Evolutionary conservation across 192 early-diverging fungal species (phyloP).

Genomic region (Powellomyces hirtus): DNA sequence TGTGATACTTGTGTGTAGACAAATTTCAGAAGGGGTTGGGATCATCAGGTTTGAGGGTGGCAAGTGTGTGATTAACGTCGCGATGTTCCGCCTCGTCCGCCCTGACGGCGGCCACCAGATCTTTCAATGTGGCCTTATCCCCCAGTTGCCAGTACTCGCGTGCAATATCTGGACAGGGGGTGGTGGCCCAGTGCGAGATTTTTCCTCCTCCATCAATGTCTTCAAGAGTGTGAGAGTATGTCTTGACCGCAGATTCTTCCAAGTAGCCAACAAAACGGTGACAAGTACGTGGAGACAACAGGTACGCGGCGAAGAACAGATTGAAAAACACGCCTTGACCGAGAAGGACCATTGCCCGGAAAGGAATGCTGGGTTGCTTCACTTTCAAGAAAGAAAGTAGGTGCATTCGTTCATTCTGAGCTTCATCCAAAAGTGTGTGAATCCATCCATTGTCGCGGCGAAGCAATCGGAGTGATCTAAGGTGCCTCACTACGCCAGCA

Average conservation of each 20-base stretch:
- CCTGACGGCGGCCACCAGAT: slow-evolving; percentile 83
- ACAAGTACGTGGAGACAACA: slow-evolving; percentile 72
- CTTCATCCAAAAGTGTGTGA: slow-evolving; percentile 83
- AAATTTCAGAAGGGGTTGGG: slow-evolving; percentile 38
- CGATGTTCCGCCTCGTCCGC: slow-evolving; percentile 85
- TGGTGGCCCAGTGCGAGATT: slow-evolving; percentile 62
- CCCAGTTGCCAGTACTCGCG: slow-evolving; percentile 71
- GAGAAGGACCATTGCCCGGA: slow-evolving; percentile 59
- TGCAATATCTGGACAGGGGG: slow-evolving; percentile 79
- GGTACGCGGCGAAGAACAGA: slow-evolving; percentile 75
- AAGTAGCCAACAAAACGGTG: slow-evolving; percentile 87
- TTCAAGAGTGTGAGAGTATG: slow-evolving; percentile 83
- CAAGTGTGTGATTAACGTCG: slow-evolving; percentile 87
- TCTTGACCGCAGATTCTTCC: slow-evolving; percentile 90
- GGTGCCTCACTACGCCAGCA: slow-evolving; percentile 75
- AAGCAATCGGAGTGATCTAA: slow-evolving; percentile 72
- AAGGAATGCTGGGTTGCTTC: slow-evolving; percentile 20
- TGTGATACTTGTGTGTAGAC: too few species aligned
- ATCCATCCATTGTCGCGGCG: slow-evolving; percentile 90
- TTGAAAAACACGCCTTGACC: slow-evolving; percentile 92
- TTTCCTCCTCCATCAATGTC: slow-evolving; percentile 67
- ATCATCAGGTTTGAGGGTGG: slow-evolving; percentile 51
- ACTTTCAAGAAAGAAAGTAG: slow-evolving; percentile 46
- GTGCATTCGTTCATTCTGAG: slow-evolving; percentile 84
- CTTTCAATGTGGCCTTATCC: slow-evolving; percentile 72